Evolutionary conservation across 352 stramenopile species (phyloP), one percentile per base, ranked within the genome.

Genomic region (Phytophthora meadii): DNA sequence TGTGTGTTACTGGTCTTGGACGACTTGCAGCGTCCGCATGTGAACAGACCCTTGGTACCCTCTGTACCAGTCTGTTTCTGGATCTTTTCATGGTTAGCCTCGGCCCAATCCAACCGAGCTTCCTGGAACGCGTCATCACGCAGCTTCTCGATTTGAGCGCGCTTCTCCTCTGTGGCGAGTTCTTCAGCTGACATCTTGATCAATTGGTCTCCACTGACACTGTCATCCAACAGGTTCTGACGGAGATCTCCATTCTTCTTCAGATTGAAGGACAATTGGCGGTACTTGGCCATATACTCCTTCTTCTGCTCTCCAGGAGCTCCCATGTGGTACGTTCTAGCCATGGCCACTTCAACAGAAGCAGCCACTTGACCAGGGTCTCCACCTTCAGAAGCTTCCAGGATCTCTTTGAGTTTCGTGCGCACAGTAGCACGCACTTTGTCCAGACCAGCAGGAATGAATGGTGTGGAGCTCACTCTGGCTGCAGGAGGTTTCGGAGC

Each of bases 1-100:
- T 99, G 94, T 65, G 93, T 98, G 82, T 98, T 98, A 60, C 90
- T 98, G 28, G 95, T 99, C 73, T 98, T 98, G 52, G 86, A 91
- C 39, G 88, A 98, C 71, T 98, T 98, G 81, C 97, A 99, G 63
- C 93, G 82, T 56, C 92, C 90, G 73, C 96, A 99, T 61, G 87
- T 93, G 65, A 95, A 96, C 37, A 96, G 71, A 10, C 87, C 87
- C 68, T 92, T 92, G 49, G 77, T 80, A 59, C 90, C 72, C 60
- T 85, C 76, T 1, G 71, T 76, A 30, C 90, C 90, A 34, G 84
- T 95, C 72, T 95, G 85, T 62, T 97, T 94, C 70, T 97, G 94
- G 70, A 97, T 97, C 62, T 92, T 95, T 46, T 97, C 90, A 30
- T 94, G 79, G 74, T 97, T 97, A 42, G 89, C 90, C 47, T 96